Percentiles rank a stretch among this genome's conserved stretches.
phyloP scores from a whole-genome alignment of 23 red algal species.

The Agarophyton chilense region DNA sequence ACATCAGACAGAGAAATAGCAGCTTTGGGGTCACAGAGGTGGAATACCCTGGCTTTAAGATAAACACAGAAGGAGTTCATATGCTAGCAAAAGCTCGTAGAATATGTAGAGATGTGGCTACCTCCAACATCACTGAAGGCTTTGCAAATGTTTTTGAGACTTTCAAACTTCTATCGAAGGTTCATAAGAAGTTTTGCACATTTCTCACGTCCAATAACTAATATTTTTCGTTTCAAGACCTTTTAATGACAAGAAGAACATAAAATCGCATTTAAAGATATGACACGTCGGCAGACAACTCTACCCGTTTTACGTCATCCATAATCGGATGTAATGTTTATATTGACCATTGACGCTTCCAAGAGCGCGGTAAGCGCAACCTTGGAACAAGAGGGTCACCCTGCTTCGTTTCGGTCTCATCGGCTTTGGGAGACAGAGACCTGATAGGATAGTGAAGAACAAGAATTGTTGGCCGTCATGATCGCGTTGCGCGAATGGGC shows the following conservation, averaged over 20 bases:
- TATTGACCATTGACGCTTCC: constrained; percentile 29
- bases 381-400: constrained; percentile 46
- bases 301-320: constrained; percentile 16
- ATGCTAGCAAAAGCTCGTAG: not conserved
- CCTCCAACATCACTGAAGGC: not conserved
- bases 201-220: too few relatives aligned
- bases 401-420: too few relatives aligned
- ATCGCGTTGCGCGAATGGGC: too few relatives aligned
- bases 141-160: constrained; percentile 39
- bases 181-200: too few relatives aligned
- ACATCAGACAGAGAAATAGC: constrained; percentile 26
- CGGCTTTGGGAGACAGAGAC: too few relatives aligned
- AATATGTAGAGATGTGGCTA: constrained; percentile 20
- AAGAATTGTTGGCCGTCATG: too few relatives aligned
- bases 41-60: too few relatives aligned
- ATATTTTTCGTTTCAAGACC: too few relatives aligned
- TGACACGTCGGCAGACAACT: constrained; percentile 12
- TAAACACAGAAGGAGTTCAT: constrained; percentile 11
- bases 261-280: not conserved
- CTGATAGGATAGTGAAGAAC: too few relatives aligned
- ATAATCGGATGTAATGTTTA: too few relatives aligned
- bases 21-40: constrained; percentile 27
- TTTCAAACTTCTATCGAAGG: too few relatives aligned
- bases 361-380: constrained; percentile 24
- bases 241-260: constrained; percentile 11